Conservation (phyloP, 352 stramenopile species). For the Phytophthora syringae region DNA sequence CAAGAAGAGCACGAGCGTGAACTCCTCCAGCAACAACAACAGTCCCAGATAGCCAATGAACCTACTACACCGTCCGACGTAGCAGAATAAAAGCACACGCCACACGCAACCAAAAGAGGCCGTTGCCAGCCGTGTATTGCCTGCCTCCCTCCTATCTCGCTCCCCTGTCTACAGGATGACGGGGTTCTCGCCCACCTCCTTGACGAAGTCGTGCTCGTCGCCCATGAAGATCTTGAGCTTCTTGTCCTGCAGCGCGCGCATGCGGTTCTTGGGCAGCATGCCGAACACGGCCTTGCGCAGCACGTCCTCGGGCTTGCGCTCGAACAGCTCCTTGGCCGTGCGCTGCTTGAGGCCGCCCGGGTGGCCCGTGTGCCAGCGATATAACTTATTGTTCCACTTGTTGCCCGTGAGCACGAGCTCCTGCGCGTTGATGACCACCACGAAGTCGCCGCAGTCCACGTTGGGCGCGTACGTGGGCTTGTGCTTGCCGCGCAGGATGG, state of each 20-base stretch:
- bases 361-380: conserved; percentile 98
- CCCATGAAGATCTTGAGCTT: conserved; percentile 98
- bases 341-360: conserved; percentile 96
- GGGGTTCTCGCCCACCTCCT: conserved; percentile 89
- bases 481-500: conserved; percentile 98
- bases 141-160: conserved; percentile 28
- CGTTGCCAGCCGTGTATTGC: conserved; percentile 22
- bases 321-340: conserved; percentile 94
- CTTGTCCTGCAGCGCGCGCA: conserved; percentile 94
- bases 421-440: conserved; percentile 97
- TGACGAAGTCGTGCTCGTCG: conserved; percentile 91
- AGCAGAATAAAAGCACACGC: conserved; percentile 9
- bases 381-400: conserved; percentile 98
- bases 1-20: conserved; percentile 19
- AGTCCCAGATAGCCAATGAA: not conserved
- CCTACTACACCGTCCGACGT: no score
- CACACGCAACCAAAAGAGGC: conserved; percentile 8
- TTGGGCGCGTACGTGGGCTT: conserved; percentile 99
- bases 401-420: conserved; percentile 96
- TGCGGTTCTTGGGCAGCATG: conserved; percentile 98
- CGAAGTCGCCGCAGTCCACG: conserved; percentile 97
- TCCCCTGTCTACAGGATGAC: conserved; percentile 65
- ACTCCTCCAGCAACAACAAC: conserved; percentile 15
- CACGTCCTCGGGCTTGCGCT: conserved; percentile 95
- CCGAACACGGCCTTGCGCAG: conserved; percentile 96